These are phyloP conservation scores for Alternaria angustiovoidea DNA, from an alignment of 2,329 filamentous ascomycete species.

Conservation along the genomic window DNA sequence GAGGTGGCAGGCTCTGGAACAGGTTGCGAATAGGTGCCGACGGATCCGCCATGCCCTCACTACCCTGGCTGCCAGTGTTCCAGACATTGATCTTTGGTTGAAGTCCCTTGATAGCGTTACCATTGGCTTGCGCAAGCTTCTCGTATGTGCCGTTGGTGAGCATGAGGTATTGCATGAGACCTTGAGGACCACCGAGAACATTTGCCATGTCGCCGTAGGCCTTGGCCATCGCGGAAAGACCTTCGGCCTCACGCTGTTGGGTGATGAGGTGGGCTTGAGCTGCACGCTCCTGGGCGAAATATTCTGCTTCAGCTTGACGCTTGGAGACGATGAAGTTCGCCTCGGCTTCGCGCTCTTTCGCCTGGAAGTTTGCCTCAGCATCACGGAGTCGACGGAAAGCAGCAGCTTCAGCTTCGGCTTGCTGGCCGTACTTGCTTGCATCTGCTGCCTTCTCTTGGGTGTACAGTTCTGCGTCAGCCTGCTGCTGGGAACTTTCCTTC, in stretches of 20 bases:
- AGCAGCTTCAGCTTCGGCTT: slow-evolving; percentile 66
- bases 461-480: slow-evolving; percentile 66
- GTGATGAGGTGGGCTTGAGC: slow-evolving; percentile 68
- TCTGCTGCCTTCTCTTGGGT: slow-evolving; percentile 62
- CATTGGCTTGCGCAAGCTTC: slow-evolving; percentile 80
- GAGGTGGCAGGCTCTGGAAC: slow-evolving; percentile 83
- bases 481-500: slow-evolving; percentile 73
- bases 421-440: slow-evolving; percentile 65
- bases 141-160: slow-evolving; percentile 82
- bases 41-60: slow-evolving; percentile 58
- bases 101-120: slow-evolving; percentile 75
- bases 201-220: slow-evolving; percentile 77
- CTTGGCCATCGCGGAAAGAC: slow-evolving; percentile 77
- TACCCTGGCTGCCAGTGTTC: slow-evolving; percentile 73
- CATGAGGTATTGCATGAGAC: slow-evolving; percentile 86
- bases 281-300: slow-evolving; percentile 57
- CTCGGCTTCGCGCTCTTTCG: slow-evolving; percentile 55
- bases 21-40: slow-evolving; percentile 76
- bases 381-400: slow-evolving; percentile 52
- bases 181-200: slow-evolving; percentile 79
- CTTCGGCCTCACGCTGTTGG: slow-evolving; percentile 78
- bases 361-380: slow-evolving; percentile 55
- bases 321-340: slow-evolving; percentile 60
- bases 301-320: slow-evolving; percentile 51
- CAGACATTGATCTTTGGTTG: slow-evolving; percentile 91